Percentiles rank a stretch among this genome's conserved stretches.
phyloP scores from a whole-genome alignment of 2,329 filamentous ascomycete genomes.

The Cyphellophora europaea region DNA sequence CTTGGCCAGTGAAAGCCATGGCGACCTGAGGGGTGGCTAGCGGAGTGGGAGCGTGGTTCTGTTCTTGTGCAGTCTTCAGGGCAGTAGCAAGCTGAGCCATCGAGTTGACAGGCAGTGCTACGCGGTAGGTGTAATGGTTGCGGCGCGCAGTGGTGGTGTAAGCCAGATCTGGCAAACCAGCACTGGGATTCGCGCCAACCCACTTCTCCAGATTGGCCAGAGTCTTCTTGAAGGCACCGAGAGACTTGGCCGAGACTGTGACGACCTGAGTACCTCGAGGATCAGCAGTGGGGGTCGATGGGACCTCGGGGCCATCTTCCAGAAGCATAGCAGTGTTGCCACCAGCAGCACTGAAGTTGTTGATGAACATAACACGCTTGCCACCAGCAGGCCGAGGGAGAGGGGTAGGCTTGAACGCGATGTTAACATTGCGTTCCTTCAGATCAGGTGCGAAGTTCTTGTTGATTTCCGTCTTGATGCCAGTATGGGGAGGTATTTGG shows the following conservation, averaged over 20 bases:
- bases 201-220: constrained; percentile 45
- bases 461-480: constrained; percentile 48
- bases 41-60: constrained; percentile 21
- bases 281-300: constrained; percentile 31
- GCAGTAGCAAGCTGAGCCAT: constrained; percentile 22
- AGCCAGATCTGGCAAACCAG: constrained; percentile 47
- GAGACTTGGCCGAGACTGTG: constrained; percentile 47
- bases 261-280: constrained; percentile 50
- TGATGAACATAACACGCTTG: constrained; percentile 38
- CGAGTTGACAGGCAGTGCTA: constrained; percentile 22
- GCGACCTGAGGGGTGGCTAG: constrained; percentile 21
- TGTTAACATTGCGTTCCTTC: constrained; percentile 23
- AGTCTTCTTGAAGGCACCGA: constrained; percentile 42
- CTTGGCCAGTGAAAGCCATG: constrained; percentile 32
- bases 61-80: constrained; percentile 18
- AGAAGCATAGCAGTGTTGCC: constrained; percentile 61
- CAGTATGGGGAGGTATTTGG: constrained; percentile 55
- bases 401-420: constrained; percentile 35
- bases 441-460: constrained; percentile 26
- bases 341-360: constrained; percentile 64
- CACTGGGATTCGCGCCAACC: constrained; percentile 44
- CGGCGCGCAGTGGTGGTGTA: constrained; percentile 58
- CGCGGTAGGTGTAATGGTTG: constrained; percentile 31
- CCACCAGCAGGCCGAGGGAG: constrained; percentile 22
- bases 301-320: constrained; percentile 46